phyloP scores from a whole-genome alignment of 306 rosid genomes.

The Acacia crassicarpa region DNA sequence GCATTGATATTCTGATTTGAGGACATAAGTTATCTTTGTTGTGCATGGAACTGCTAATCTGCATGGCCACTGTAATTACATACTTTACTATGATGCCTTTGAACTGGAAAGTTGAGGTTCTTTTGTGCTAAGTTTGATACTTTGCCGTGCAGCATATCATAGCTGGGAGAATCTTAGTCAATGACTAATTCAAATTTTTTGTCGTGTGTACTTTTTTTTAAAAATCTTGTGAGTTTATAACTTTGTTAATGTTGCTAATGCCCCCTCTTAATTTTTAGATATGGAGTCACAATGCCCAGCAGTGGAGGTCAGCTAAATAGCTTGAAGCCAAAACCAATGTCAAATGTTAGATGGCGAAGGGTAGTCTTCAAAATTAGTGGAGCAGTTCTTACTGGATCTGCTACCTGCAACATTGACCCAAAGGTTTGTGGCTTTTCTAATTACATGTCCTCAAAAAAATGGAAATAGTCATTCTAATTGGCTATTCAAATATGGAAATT shows the following conservation, averaged over 20 bases:
- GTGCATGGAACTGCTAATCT: neutral
- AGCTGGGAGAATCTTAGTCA: neutral
- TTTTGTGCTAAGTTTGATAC: neutral
- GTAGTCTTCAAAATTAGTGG: slow-evolving; percentile 95
- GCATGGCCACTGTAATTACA: neutral
- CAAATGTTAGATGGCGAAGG: slow-evolving; percentile 82
- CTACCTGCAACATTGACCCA: slow-evolving; percentile 78
- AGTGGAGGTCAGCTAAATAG: slow-evolving; percentile 58
- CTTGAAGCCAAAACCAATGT: slow-evolving; percentile 63
- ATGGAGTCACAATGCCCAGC: slow-evolving; percentile 52
- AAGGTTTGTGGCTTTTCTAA: slow-evolving; percentile 51
- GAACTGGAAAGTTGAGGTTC: neutral
- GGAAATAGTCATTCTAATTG: slow-evolving; percentile 7
- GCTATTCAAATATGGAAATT: neutral
- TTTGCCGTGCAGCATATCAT: neutral
- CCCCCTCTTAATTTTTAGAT: slow-evolving; percentile 44
- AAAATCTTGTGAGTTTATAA: neutral
- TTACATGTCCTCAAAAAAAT: neutral
- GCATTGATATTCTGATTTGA: slow-evolving; percentile 13
- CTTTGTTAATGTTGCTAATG: slow-evolving; percentile 15
- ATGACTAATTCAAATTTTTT: neutral
- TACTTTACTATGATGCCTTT: neutral
- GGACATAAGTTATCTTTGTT: neutral
- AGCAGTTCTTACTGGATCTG: slow-evolving; percentile 84
- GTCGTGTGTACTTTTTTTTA: neutral